Base-by-base conservation (phyloP, 345 rosid species). In the Bruguiera sexangula region DNA sequence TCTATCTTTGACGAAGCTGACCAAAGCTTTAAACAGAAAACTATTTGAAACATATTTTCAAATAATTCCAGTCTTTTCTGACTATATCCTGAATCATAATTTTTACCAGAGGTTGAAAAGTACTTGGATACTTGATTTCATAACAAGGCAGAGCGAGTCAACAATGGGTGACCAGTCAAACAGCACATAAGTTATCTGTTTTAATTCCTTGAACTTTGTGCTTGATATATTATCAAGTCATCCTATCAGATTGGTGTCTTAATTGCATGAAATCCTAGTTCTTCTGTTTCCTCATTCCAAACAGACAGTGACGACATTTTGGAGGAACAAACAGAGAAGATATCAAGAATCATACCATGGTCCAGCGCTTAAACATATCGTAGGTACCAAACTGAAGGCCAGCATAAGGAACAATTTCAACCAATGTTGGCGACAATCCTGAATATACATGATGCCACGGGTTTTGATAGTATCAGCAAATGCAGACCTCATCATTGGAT, bases 361-460 rank as follows among this genome's bases (percentile, higher is more conserved):
- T 63, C 99, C 96, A 92, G 37, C 96, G 87, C 82, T 88, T 95
- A 75, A 88, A 95, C 59, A 93, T 87, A 63, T 95, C 98, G 48
- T 88, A 92, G 7, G 90, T 92, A 80, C 98, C 99, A 75, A 95
- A 90, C 67, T 92, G 99, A 80, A 95, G 85, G 68, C 99, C 98
- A 70, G 99, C 99, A 72, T 92, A 92, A 56, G 99, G 99, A 77
- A 92, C 76, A 74, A 95, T 95, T 79, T 95, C 92, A 59, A 95
- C 89, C 66, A 95, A 87, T 5, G 99, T 95, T 58, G 98, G 98
- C 37, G 98, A 81, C 74, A 95, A 78, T 67, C 99, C 99, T 74
- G 92, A 87, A 81, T 95, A 92, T 76, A 95, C 70, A 70, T 83
- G 60, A 90, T 69, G 68, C 99, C 98, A 39, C 99, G 91, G 46